Base-by-base conservation (phyloP, 441 rosid species). In the Populus trichocarpa region DNA sequence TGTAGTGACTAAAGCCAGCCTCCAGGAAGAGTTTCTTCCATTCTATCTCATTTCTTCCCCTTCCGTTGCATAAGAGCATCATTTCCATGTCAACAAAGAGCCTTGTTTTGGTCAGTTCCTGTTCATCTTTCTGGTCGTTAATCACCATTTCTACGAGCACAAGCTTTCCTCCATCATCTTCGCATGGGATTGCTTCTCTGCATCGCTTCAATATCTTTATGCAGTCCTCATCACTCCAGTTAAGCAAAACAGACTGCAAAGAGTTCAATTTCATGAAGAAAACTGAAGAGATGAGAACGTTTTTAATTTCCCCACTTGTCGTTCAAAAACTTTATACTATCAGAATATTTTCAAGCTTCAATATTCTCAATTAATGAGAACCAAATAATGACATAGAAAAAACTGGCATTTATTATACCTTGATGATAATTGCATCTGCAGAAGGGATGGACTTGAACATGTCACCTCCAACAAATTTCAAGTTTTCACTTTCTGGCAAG, bases 361-460 rank as follows among this genome's bases (percentile, higher is more conserved):
- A 14, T 4, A 14, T 0, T 50, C 57, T 1, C 57, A 50, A 14
- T 50, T 50, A 50, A 5, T 50, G 20, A 64, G 30, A 64, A 23
- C 1, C 13, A 64, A 64, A 38, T 4, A 69, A 6, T n/a, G 38
- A 16, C 32, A 20, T 1, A 0, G 36, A 16, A 30, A 28, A 25
- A 64, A 5, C 0, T 0, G 0, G 22, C 8, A 67, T 61, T 5
- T 50, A 50, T 22, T 3, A 36, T 79, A 85, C 89, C 86, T 88
- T 88, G 2, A 88, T 61, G 38, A 87, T 20, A 32, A 85, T 36
- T 22, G 83, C 86, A 36, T 86, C 83, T 3, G 89, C 85, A 2
- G 85, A 65, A 66, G 89, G 90, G 70, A 87, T 6, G 13, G 64
- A 84, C 59, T 77, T 78, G 50, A 89, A 87, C 90, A 89, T 86